Evolutionary conservation across 2,329 filamentous ascomycete species (phyloP).

Genomic region (Colletotrichum musae): DNA sequence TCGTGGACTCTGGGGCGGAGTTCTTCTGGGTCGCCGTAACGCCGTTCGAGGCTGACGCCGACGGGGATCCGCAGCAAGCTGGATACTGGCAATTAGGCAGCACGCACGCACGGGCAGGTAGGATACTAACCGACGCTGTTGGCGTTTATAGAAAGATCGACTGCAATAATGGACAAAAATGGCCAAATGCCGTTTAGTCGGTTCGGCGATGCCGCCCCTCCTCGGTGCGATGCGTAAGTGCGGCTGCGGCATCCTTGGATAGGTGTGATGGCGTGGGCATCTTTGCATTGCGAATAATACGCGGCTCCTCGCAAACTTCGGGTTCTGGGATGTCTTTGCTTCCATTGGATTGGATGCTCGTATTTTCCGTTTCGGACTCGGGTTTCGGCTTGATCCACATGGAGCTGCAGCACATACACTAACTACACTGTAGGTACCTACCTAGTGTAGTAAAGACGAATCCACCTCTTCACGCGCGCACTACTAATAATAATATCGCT

Average conservation of each 20-base stretch:
- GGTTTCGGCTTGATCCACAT: neutral
- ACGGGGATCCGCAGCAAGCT: neutral
- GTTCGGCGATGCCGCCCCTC: neutral
- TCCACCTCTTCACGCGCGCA: too few species aligned
- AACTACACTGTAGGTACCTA: too few species aligned
- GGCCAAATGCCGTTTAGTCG: neutral
- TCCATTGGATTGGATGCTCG: neutral
- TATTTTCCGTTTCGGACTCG: neutral
- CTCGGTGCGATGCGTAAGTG: neutral
- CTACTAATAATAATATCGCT: too few species aligned
- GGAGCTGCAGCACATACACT: too few species aligned
- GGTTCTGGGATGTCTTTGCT: neutral
- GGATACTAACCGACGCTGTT: too few species aligned
- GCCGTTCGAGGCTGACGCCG: slow-evolving; percentile 4
- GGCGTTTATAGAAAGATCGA: too few species aligned
- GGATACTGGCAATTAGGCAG: too few species aligned
- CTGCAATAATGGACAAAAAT: neutral
- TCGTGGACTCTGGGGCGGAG: neutral
- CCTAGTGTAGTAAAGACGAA: too few species aligned
- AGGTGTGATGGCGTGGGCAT: neutral
- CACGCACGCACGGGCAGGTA: too few species aligned
- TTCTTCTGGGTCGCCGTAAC: neutral
- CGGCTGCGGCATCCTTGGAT: neutral
- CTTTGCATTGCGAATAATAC: neutral
- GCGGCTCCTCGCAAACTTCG: neutral